A percentile compares a stretch with the other conserved stretches of the same genome.
Conservation (phyloP, 1,139 yeast species). For the Nematodospora anomalae region DNA sequence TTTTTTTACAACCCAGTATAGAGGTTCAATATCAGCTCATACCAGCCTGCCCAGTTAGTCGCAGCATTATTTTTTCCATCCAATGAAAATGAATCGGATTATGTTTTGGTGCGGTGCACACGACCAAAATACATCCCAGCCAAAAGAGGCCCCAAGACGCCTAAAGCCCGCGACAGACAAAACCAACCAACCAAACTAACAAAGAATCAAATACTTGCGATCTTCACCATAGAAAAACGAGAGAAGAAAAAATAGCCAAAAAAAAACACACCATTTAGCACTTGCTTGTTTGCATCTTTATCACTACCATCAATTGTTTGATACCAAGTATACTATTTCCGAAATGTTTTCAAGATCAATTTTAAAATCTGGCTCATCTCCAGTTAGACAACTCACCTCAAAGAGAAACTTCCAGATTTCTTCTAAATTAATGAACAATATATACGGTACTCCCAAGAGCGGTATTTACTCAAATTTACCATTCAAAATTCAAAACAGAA, state of each 20-base stretch:
- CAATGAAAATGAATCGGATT: conserved; percentile 17
- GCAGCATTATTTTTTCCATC: conserved; percentile 9
- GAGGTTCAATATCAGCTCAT: conserved; percentile 23
- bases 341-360: conserved; percentile 24
- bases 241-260: conserved; percentile 2
- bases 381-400: conserved; percentile 13
- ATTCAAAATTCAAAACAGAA: conserved; percentile 89
- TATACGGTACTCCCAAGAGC: conserved; percentile 56
- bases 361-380: conserved; percentile 32
- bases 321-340: conserved; percentile 1
- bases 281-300: too few species aligned
- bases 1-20: conserved; percentile 1
- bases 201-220: too few species aligned
- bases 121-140: conserved; percentile 1
- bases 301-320: too few species aligned
- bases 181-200: too few species aligned
- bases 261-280: conserved; percentile 2
- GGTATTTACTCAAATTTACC: conserved; percentile 94
- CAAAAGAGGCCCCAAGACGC: too few species aligned
- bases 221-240: not conserved
- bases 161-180: too few species aligned
- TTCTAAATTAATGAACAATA: conserved; percentile 27
- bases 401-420: conserved; percentile 44
- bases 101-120: not conserved
- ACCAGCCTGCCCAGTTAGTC: too few species aligned